phyloP scores from a whole-genome alignment of 345 rosid species.

The Pugionium dolabratum region DNA sequence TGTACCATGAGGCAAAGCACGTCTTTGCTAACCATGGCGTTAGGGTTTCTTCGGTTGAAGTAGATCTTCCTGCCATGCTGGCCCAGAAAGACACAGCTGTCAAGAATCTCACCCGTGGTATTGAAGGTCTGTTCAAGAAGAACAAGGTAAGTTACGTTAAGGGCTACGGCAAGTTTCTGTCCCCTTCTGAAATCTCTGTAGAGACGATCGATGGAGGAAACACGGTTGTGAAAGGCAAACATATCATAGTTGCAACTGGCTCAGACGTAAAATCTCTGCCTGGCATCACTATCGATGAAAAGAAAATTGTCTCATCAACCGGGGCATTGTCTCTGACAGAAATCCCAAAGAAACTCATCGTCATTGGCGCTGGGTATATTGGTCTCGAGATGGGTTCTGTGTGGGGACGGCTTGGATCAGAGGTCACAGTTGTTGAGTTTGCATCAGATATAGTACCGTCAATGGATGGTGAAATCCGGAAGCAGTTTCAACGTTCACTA shows the following conservation, averaged over 20 bases:
- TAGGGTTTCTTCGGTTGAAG: constrained; percentile 81
- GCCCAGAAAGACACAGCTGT: constrained; percentile 97
- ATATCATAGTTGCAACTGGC: constrained; percentile 88
- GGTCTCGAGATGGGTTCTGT: constrained; percentile 99
- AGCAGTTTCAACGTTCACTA: constrained; percentile 86
- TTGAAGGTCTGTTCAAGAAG: constrained; percentile 98
- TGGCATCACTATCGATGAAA: constrained; percentile 90
- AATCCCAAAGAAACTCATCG: constrained; percentile 92
- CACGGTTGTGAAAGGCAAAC: constrained; percentile 82
- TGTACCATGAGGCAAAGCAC: constrained; percentile 92
- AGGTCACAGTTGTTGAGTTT: constrained; percentile 98
- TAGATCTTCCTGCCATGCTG: constrained; percentile 97
- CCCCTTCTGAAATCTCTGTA: constrained; percentile 90
- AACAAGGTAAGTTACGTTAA: constrained; percentile 93
- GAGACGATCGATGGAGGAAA: constrained; percentile 78
- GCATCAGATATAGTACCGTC: constrained; percentile 88
- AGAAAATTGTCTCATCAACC: constrained; percentile 92
- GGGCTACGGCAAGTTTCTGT: constrained; percentile 87
- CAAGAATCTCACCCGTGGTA: constrained; percentile 73
- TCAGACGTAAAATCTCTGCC: constrained; percentile 96
- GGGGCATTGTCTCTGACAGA: constrained; percentile 80
- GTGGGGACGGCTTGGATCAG: constrained; percentile 92
- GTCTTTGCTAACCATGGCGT: constrained; percentile 88
- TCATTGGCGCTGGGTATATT: constrained; percentile 97
- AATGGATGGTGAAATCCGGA: constrained; percentile 95